Percentiles rank a stretch among this genome's conserved stretches.
These are phyloP conservation scores for Tephrocybe sp. DNA, from an alignment of 768 basidiomycete genomes.

Conservation along the genomic window DNA sequence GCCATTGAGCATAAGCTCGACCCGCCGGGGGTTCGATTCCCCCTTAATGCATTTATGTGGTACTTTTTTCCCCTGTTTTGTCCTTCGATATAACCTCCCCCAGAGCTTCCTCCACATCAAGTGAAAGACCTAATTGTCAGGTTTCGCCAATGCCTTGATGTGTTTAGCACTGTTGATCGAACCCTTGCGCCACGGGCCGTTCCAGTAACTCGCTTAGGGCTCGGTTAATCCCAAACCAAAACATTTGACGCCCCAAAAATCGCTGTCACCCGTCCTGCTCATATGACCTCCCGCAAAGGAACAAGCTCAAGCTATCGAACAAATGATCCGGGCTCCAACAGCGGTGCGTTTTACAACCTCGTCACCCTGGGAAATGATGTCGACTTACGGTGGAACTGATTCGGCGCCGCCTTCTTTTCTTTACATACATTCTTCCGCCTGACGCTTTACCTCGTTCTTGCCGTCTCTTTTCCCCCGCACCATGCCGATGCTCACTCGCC, in stretches of 20 bases:
- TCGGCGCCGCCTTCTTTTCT: constrained; percentile 6
- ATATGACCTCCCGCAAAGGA: background rate
- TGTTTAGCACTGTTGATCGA: constrained; percentile 6
- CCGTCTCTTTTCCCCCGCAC: background rate
- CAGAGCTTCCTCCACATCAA: too few relatives aligned
- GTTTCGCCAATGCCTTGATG: too few relatives aligned
- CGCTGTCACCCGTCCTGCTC: too few relatives aligned
- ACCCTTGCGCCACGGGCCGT: background rate
- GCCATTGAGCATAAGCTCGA: too few relatives aligned
- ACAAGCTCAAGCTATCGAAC: background rate
- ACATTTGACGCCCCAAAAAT: too few relatives aligned
- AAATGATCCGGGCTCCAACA: constrained; percentile 8
- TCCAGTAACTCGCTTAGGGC: too few relatives aligned
- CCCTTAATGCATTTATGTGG: constrained; percentile 86
- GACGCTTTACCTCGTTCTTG: background rate
- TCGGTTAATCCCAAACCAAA: background rate
- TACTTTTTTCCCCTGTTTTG: too few relatives aligned
- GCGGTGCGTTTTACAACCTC: constrained; percentile 11
- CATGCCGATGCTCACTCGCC: constrained; percentile 20
- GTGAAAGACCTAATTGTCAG: too few relatives aligned
- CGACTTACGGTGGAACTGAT: constrained; percentile 18
- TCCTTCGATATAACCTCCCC: too few relatives aligned
- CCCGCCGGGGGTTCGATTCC: constrained; percentile 90
- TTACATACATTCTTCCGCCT: too few relatives aligned
- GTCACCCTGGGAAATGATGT: constrained; percentile 23